Conservation (phyloP, 352 stramenopile genomes). For the Aphanomyces euteiches region DNA sequence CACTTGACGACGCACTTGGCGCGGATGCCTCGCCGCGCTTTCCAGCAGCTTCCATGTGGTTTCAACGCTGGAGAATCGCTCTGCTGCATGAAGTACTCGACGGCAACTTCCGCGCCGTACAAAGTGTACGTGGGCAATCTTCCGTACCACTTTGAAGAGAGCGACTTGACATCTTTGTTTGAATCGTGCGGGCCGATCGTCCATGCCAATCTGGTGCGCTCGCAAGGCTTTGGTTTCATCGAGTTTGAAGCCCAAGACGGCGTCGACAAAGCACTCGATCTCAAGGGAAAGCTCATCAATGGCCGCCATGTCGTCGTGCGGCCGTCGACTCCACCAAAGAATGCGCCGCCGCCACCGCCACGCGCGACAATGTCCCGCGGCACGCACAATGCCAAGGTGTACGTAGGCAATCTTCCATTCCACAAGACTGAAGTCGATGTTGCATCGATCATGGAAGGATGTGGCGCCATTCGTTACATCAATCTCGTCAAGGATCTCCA, state of each 20-base stretch:
- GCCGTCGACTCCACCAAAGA: background rate
- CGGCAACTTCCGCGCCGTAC: background rate
- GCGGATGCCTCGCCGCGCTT: too few relatives aligned
- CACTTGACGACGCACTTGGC: too few relatives aligned
- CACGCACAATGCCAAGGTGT: background rate
- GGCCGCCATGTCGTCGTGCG: background rate
- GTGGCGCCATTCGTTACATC: background rate
- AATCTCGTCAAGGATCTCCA: background rate
- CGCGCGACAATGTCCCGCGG: background rate
- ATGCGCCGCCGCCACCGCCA: too few relatives aligned
- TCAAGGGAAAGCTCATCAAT: background rate
- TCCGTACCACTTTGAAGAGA: background rate
- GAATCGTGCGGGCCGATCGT: conserved; percentile 1
- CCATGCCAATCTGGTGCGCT: background rate
- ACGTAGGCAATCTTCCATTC: background rate
- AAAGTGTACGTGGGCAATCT: conserved; percentile 24
- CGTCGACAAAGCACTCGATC: background rate
- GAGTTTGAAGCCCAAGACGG: conserved; percentile 13
- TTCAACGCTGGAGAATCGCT: background rate
- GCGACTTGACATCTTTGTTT: background rate
- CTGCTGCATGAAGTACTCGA: background rate
- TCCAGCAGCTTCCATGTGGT: too few relatives aligned
- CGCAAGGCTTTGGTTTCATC: conserved; percentile 12
- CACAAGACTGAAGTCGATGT: background rate
- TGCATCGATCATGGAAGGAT: background rate